Evolutionary conservation across 768 basidiomycete genomes (phyloP), one percentile per base, ranked within the genome.

Genomic region (Myochromella boudieri): DNA sequence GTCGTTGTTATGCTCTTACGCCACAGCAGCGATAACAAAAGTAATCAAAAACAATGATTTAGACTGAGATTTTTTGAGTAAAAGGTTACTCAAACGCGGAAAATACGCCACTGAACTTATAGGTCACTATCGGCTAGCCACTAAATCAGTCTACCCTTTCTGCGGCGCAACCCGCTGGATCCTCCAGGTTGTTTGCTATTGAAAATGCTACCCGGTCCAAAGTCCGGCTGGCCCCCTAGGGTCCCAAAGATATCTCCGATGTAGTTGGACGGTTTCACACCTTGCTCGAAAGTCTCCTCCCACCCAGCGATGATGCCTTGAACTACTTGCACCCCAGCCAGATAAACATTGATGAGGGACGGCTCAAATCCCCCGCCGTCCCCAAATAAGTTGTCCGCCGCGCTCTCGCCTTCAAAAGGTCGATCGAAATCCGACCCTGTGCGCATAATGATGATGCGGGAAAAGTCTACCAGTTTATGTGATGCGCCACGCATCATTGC

Each of bases 371-470:
- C 51, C 28, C 46, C 46, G 6, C 39, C 37, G 18, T 52, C 38
- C 2, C 33, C 38, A 15, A 48, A 52, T 20, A 52, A 21, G 17
- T 52, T 52, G 0, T 34, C 51, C 2, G 46, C 46, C 2, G 51
- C 42, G 12, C 29, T 53, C 28, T 53, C 44, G 2, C 51, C 46
- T 1, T 15, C 21, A 21, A 25, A 48, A 31, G 46, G 39, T 6
- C 51, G 46, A 28, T 53, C 51, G 27, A 53, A 53, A 40, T 53
- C 46, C 6, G 51, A 48, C 6, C 39, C 51, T 4, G 46, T 48
- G 3, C 51, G 46, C 51, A 53, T 53, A 18, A 48, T 44, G 37
- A 53, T 53, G 22, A 53, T 41, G 31, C 51, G 51, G 3, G 25
- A 29, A n/a, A 46, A 46, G 37, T 46, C 45, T 11, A 46, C 45